A percentile compares a stretch with the other conserved stretches of the same genome.
These are phyloP conservation scores for Suillus spraguei DNA, from an alignment of 768 basidiomycete species.

Conservation along the genomic window DNA sequence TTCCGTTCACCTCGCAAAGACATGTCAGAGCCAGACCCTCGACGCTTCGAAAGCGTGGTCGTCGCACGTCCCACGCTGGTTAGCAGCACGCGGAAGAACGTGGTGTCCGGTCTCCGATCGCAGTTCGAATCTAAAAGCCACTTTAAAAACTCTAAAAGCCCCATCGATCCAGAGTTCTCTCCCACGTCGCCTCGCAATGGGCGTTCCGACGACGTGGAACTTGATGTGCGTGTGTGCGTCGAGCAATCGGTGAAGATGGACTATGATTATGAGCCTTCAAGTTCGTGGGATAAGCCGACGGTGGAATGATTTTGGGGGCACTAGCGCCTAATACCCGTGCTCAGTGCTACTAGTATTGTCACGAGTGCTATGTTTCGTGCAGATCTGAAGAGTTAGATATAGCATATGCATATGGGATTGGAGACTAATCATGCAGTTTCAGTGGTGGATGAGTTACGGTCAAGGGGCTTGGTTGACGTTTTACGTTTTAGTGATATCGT, in stretches of 20 bases:
- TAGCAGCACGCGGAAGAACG: constrained; percentile 18
- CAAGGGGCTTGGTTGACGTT: neutral
- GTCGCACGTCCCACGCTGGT: neutral
- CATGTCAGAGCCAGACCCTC: constrained; percentile 2
- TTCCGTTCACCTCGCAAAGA: neutral
- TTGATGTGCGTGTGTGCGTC: constrained; percentile 34
- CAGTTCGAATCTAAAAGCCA: constrained; percentile 25
- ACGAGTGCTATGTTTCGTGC: neutral
- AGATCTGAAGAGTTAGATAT: neutral
- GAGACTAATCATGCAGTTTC: neutral
- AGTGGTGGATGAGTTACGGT: neutral
- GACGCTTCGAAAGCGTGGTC: neutral
- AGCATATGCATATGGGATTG: neutral
- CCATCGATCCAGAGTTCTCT: constrained; percentile 28
- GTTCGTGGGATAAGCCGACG: constrained; percentile 21
- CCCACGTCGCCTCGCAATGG: constrained; percentile 8
- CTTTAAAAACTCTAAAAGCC: neutral
- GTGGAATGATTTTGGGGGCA: constrained; percentile 8
- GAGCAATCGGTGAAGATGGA: constrained; percentile 33
- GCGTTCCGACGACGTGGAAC: constrained; percentile 23
- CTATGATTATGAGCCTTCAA: constrained; percentile 14
- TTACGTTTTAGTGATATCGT: neutral
- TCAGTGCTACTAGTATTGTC: neutral
- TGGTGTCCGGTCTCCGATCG: constrained; percentile 25
- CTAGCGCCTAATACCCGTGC: neutral